Base-by-base conservation (phyloP, 2,329 filamentous ascomycete genomes). In the Moelleriella libera region DNA sequence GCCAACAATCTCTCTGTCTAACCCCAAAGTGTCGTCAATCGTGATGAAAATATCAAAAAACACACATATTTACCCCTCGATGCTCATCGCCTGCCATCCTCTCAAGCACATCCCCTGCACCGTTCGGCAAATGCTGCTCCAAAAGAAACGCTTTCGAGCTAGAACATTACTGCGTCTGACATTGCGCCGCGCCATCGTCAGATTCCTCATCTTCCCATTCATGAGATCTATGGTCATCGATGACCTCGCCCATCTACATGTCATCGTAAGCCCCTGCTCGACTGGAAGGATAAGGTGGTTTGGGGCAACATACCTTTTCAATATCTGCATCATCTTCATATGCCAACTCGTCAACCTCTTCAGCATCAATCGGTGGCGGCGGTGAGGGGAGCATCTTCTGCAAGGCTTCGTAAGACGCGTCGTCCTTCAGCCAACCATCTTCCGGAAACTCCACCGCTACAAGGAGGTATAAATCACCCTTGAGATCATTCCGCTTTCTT, bases 381-480 rank as follows among this genome's bases (percentile, higher is more conserved):
- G 77, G 75, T 8, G 76, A 69, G 0, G 92, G 92, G 10, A 98
- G 72, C 30, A 94, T 72, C 57, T 86, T 85, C 57, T 76, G 71
- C 49, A 98, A 70, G 43, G 78, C 76, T 48, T 83, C 77, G 50
- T 90, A 77, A 1, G 80, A 74, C 10, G 77, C 75, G n/a, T 87
- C 78, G 48, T 85, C 76, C 53, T 77, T 71, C 49, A 89, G 70
- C 88, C 88, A 97, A 30, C 81, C 85, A 57, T 90, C 81, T 56
- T 89, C 80, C 2, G 92, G 92, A 69, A 97, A 97, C 47, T 87
- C 77, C 52, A 98, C 76, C 57, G 92, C 82, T 53, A 96, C 82
- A 39, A 85, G 70, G 41, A 98, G 72, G 65, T 90, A 98, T 14
- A 98, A 70, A 59, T 97, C 88, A 42, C 92, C 92, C 61, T 80